phyloP scores from a whole-genome alignment of 805 yeast species.

The Metschnikowia shivogae region DNA sequence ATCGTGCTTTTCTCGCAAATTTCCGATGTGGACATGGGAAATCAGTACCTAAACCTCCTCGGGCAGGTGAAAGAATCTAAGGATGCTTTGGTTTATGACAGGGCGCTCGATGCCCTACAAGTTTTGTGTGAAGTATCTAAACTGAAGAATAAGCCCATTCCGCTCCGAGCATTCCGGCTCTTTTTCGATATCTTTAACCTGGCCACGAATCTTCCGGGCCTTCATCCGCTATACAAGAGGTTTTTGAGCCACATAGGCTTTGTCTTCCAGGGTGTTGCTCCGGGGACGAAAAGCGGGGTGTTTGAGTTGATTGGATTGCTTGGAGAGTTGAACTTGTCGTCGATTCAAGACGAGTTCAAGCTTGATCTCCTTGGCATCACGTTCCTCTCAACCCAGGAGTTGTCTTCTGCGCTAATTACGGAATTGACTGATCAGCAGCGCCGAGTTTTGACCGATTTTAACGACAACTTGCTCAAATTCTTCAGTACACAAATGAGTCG shows the following conservation, averaged over 20 bases:
- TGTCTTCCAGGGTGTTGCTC: constrained; percentile 5
- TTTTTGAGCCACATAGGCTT: constrained; percentile 5
- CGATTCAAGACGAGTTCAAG: constrained; percentile 5
- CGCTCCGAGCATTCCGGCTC: constrained; percentile 18
- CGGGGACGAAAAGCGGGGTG: constrained; percentile 1
- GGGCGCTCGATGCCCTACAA: constrained; percentile 21
- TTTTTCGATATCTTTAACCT: constrained; percentile 14
- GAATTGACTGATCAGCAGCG: constrained; percentile 16
- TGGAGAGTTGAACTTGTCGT: constrained; percentile 3
- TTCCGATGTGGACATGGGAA: constrained; percentile 30
- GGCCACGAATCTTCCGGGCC: constrained; percentile 5
- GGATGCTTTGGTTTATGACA: constrained; percentile 23
- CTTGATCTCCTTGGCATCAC: constrained; percentile 10
- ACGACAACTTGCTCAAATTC: constrained; percentile 8
- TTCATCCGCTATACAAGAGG: constrained; percentile 3
- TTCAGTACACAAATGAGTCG: constrained; percentile 33
- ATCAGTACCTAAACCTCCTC: constrained; percentile 26
- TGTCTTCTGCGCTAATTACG: neutral
- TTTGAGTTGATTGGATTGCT: constrained; percentile 9
- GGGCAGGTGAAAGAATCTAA: constrained; percentile 20
- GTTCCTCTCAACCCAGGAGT: constrained; percentile 9
- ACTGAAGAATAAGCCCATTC: constrained; percentile 14
- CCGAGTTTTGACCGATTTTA: constrained; percentile 17
- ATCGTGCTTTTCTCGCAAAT: constrained; percentile 31
- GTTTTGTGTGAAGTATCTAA: constrained; percentile 18